Evolutionary conservation across 176 grass and related monocot genomes (phyloP), one percentile per base, ranked within the genome.

Genomic region (Themeda triandra): DNA sequence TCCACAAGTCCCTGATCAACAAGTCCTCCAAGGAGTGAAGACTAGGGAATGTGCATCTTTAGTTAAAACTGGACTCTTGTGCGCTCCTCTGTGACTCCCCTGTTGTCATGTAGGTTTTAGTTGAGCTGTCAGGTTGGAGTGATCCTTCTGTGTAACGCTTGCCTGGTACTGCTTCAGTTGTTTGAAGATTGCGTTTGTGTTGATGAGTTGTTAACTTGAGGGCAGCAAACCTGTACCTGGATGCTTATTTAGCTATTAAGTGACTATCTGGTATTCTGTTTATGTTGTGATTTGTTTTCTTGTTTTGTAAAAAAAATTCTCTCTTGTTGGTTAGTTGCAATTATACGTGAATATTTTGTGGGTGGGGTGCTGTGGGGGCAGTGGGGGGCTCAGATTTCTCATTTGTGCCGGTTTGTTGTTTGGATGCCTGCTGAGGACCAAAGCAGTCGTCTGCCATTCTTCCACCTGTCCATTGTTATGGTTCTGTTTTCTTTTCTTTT

Each of bases 1-100:
- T 93, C 62, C 91, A 93, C 85, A 93, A 93, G 66, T 93, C 91
- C 59, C 85, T 93, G 30, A 93, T 93, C 85, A 93, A 93, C 88
- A 93, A 93, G 82, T 93, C 91, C 4, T 87, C 91, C 81, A 93
- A 93, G 42, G 91, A 93, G 86, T 93, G 88, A 92, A 41, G 24
- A 70, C 83, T 84, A 84, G 81, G 70, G 80, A 46, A 84, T 54
- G 74, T 33, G 40, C 41, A 70, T 84, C 51, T 42, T 63, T 87
- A 91, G 85, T 87, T 84, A 79, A 69, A 87, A 74, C 51, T 60
- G 66, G 80, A 69, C 69, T 69, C 64, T 29, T 79, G 19, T 28
- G 36, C 2, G 30, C 30, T 51, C 24, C 35, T 45, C 59, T 83
- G 72, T 48, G 32, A 91, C 75, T 41, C 73, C 49, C 69, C n/a